Conservation (phyloP, 129 eudicot species). For the Saposhnikovia divaricata region DNA sequence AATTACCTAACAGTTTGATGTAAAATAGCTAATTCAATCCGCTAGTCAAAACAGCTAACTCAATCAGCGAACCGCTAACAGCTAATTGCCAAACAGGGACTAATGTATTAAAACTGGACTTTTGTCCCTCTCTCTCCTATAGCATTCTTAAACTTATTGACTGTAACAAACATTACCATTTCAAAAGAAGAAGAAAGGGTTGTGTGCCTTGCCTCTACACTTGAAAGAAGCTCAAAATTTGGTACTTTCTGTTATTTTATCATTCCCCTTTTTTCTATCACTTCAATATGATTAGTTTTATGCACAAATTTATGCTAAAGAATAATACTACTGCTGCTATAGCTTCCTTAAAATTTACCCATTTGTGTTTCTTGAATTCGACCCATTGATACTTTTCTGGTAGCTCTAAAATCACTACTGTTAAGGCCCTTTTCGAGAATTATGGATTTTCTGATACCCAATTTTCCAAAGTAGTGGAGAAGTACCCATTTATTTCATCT, state of each 20-base stretch:
- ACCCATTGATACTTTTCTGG: background rate
- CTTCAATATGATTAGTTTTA: background rate
- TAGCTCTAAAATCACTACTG: background rate
- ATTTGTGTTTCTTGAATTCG: background rate
- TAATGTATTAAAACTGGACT: too few species aligned
- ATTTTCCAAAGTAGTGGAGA: background rate
- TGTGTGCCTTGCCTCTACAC: background rate
- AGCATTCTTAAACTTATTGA: too few species aligned
- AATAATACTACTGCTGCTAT: background rate
- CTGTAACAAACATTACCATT: too few species aligned
- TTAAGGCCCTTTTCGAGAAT: background rate
- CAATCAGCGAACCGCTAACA: too few species aligned
- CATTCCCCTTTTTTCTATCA: background rate
- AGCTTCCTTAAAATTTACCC: background rate
- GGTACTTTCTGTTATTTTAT: background rate
- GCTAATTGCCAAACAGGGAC: too few species aligned
- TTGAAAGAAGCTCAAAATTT: background rate
- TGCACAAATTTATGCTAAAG: background rate
- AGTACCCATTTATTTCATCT: background rate
- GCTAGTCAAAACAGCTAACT: too few species aligned
- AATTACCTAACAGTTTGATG: too few species aligned
- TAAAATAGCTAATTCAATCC: too few species aligned
- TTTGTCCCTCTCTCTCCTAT: too few species aligned
- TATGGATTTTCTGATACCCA: conserved; percentile 9
- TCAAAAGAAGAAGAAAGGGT: too few species aligned